Percentiles rank a stretch among this genome's conserved stretches.
These are phyloP conservation scores for Angomonas deanei DNA, from an alignment of 208 protist species.

Conservation along the genomic window DNA sequence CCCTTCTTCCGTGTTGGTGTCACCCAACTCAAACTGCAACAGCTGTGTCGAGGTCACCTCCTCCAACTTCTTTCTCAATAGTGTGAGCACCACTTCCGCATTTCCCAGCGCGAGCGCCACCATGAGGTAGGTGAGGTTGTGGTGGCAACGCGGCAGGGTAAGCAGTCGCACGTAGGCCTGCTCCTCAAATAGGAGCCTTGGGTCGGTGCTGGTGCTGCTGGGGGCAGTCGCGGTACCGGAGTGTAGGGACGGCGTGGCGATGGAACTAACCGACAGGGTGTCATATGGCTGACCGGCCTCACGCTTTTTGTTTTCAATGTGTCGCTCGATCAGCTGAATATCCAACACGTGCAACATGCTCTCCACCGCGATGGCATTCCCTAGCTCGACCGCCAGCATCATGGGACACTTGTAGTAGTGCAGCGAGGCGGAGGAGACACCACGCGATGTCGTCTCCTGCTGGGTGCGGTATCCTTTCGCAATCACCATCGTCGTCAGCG, in stretches of 20 bases:
- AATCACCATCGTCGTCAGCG: background rate
- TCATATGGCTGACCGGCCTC: background rate
- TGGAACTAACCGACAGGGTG: background rate
- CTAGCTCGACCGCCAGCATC: slow-evolving; percentile 28
- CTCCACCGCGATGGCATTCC: slow-evolving; percentile 18
- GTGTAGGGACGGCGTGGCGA: background rate
- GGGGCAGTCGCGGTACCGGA: background rate
- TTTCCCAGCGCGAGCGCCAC: slow-evolving; percentile 29
- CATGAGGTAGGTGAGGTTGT: slow-evolving; percentile 24
- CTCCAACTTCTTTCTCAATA: slow-evolving; percentile 4
- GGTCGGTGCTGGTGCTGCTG: background rate
- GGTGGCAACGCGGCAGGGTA: slow-evolving; percentile 20
- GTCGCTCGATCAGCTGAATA: background rate
- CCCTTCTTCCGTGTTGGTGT: background rate
- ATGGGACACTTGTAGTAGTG: slow-evolving; percentile 26
- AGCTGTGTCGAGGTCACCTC: background rate
- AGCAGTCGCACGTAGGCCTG: background rate
- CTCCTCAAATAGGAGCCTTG: background rate
- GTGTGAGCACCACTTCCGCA: slow-evolving; percentile 14
- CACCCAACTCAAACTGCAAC: background rate
- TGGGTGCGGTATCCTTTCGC: background rate
- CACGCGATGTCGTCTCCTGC: background rate
- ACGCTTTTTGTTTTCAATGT: background rate
- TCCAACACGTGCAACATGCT: slow-evolving; percentile 18
- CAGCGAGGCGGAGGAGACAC: background rate